Evolutionary conservation across 768 basidiomycete species (phyloP).

Genomic region (Suillus brevipes): DNA sequence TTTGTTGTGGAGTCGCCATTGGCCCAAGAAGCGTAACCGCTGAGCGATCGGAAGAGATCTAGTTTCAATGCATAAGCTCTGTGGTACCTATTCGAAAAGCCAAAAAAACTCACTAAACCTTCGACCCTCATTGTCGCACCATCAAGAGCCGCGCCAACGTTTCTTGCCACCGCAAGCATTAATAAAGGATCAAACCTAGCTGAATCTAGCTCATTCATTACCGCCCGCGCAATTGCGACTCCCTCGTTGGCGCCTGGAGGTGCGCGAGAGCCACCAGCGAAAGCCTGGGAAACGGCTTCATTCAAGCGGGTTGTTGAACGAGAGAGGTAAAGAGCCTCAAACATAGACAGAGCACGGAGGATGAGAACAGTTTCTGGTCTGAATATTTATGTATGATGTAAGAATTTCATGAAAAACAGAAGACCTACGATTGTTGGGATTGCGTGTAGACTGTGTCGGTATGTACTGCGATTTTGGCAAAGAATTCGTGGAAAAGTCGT

Average conservation of each 20-base stretch:
- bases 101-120: slow-evolving; percentile 52
- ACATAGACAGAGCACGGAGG: slow-evolving; percentile 76
- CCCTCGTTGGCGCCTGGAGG: slow-evolving; percentile 81
- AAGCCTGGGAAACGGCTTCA: slow-evolving; percentile 75
- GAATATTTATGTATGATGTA: slow-evolving; percentile 4
- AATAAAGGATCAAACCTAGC: slow-evolving; percentile 92
- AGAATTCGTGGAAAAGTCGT: slow-evolving; percentile 95
- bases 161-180: slow-evolving; percentile 75
- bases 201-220: slow-evolving; percentile 91
- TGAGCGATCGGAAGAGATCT: slow-evolving; percentile 78
- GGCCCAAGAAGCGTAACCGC: slow-evolving; percentile 77
- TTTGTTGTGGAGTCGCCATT: slow-evolving; percentile 74
- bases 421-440: slow-evolving; percentile 73
- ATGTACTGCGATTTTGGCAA: slow-evolving; percentile 91
- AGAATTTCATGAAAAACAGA: not conserved
- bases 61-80: slow-evolving; percentile 10
- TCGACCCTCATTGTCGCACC: slow-evolving; percentile 64
- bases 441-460: slow-evolving; percentile 92
- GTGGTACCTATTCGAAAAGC: not conserved
- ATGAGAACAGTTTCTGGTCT: slow-evolving; percentile 93
- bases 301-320: slow-evolving; percentile 82
- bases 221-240: slow-evolving; percentile 66
- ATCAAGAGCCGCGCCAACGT: slow-evolving; percentile 68
- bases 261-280: slow-evolving; percentile 65
- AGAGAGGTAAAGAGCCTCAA: slow-evolving; percentile 88